phyloP scores from a whole-genome alignment of 768 basidiomycete species.

The Punctularia strigosozonata region DNA sequence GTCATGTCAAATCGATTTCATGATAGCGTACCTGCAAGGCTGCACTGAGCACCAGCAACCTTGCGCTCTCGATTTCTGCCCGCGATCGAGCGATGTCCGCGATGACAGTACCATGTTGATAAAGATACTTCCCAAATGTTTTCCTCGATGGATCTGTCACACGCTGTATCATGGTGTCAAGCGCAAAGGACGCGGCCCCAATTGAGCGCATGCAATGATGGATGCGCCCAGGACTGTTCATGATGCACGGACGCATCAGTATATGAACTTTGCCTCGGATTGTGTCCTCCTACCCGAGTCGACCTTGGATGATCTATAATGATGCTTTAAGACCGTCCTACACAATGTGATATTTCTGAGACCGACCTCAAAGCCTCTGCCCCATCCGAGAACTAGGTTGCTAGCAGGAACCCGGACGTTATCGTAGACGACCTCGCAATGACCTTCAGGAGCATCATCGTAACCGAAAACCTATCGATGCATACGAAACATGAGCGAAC shows the following conservation, averaged over 20 bases:
- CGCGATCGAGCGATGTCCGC: conserved; percentile 86
- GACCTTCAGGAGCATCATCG: conserved; percentile 93
- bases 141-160: conserved; percentile 87
- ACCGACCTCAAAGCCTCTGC: conserved; percentile 81
- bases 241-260: conserved; percentile 1
- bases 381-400: conserved; percentile 87
- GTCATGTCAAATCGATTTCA: neutral
- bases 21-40: conserved; percentile 54
- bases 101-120: conserved; percentile 87
- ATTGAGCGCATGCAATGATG: conserved; percentile 98
- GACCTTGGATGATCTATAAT: conserved; percentile 82
- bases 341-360: neutral
- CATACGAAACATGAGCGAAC: too few species aligned
- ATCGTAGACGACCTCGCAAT: conserved; percentile 90
- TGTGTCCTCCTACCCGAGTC: conserved; percentile 84
- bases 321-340: too few species aligned
- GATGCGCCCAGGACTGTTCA: conserved; percentile 76
- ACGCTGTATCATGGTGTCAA: conserved; percentile 81
- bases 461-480: too few species aligned
- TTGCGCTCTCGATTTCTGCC: conserved; percentile 83
- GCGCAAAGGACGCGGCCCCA: conserved; percentile 72
- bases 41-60: conserved; percentile 85
- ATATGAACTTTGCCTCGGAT: conserved; percentile 1
- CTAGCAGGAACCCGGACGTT: conserved; percentile 82
- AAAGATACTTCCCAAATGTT: conserved; percentile 88